Base-by-base conservation (phyloP, 495 filamentous ascomycete species). In the Neurospora sp. region DNA sequence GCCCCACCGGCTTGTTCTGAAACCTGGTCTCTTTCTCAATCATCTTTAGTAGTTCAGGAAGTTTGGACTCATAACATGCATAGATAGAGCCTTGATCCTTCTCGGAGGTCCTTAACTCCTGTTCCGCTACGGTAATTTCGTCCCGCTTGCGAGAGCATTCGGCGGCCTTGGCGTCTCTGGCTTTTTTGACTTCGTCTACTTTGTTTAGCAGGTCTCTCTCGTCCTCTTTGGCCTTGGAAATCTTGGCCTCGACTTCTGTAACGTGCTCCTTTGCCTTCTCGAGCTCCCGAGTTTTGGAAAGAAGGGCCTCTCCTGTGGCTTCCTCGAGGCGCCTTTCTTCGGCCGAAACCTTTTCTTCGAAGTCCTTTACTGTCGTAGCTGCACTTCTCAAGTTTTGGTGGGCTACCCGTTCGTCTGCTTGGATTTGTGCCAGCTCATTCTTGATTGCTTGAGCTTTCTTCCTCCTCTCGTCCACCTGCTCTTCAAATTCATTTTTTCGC, bases 1-100 rank as follows among this genome's bases (percentile, higher is more conserved):
- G 96, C 0, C 96, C 96, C 40, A 98, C 85, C 69, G 96, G 96
- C 59, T 86, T 91, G 43, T 86, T 83, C 31, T 82, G 80, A 75
- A 96, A 98, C 1, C 89, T 81, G 2, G 71, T 76, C 71, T 97
- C 93, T 54, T 86, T 81, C 7, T 88, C 85, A 76, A 98, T 93
- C 10, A 86, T 85, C 39, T 79, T 84, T 4, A 97, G 78, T 13
- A 98, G 87, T 2, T 83, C 73, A 3, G 89, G 87, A 80, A 97
- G 84, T 70, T 84, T 87, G 1, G 79, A 71, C 43, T 89, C 87
- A 75, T 92, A 97, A 3, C 86, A 90, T 19, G 77, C 80, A 17
- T 78, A 79, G 3, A 77, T 73, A 42, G 77, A 78, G 8, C 77
- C 80, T 39, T 77, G 77, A 24, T 75, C 80, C 69, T 79, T 73